Evolutionary conservation across 257 asterid species (phyloP).

Genomic region (Ophiorrhiza pumila): DNA sequence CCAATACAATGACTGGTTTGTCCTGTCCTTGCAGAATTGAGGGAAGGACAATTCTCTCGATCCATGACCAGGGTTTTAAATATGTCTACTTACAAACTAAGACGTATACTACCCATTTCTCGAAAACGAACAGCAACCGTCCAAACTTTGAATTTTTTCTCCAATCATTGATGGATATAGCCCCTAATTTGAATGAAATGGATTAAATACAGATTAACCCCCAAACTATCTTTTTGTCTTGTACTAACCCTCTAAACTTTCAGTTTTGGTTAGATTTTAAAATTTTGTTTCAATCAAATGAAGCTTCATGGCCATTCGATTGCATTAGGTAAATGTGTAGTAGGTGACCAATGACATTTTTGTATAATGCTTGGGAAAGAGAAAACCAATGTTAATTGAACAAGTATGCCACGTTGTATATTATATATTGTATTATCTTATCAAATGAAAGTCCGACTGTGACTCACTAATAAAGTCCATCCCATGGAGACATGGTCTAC

Average conservation of each 20-base stretch:
- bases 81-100: slow-evolving; percentile 5
- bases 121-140: slow-evolving; percentile 25
- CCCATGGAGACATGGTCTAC: not conserved
- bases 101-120: slow-evolving; percentile 10
- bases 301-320: not conserved
- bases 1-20: slow-evolving; percentile 12
- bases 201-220: not conserved
- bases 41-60: not conserved
- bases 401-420: too few species aligned
- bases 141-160: slow-evolving; percentile 18
- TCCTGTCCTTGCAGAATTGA: slow-evolving; percentile 11
- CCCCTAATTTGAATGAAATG: not conserved
- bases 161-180: slow-evolving; percentile 22
- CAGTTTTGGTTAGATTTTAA: not conserved
- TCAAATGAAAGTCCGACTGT: not conserved
- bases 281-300: not conserved
- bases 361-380: too few species aligned
- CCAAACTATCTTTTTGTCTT: not conserved
- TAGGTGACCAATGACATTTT: too few species aligned
- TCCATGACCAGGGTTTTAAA: not conserved
- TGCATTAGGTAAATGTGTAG: too few species aligned
- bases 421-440: too few species aligned
- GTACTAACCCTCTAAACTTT: not conserved
- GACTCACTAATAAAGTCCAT: not conserved
- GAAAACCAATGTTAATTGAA: too few species aligned